A percentile compares a stretch with the other conserved stretches of the same genome.
These are phyloP conservation scores for Penicillium nucicola DNA, from an alignment of 495 filamentous ascomycete species.

Conservation along the genomic window DNA sequence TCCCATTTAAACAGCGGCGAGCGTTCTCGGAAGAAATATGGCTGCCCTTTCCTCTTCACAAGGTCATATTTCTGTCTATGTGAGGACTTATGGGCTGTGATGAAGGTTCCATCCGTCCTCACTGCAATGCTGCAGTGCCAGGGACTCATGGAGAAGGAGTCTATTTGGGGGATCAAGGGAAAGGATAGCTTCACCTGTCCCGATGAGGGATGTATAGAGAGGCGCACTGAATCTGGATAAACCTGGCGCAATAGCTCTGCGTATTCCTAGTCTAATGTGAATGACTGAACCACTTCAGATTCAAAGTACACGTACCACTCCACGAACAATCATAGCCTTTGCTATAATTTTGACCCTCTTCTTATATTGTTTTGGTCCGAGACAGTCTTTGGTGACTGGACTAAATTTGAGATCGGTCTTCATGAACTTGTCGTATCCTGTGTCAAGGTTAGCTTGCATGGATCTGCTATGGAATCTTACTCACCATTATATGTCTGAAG, in stretches of 20 bases:
- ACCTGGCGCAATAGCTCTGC: conserved; percentile 3
- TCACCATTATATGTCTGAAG: conserved; percentile 6
- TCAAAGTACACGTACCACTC: neutral
- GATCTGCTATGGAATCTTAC: neutral
- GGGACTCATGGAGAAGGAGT: conserved; percentile 5
- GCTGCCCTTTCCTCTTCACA: neutral
- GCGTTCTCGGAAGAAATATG: conserved; percentile 5
- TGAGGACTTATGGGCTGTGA: neutral
- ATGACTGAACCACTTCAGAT: too few species aligned
- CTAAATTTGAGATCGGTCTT: conserved; percentile 7
- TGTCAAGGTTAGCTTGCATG: neutral
- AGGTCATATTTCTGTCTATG: conserved; percentile 2
- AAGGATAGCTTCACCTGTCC: conserved; percentile 3
- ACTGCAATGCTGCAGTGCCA: conserved; percentile 9
- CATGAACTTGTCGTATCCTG: conserved; percentile 8
- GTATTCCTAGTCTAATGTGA: neutral
- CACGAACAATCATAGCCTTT: conserved; percentile 2
- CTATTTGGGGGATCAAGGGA: conserved; percentile 1
- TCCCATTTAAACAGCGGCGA: conserved; percentile 1
- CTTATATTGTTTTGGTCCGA: conserved; percentile 4
- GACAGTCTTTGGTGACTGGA: conserved; percentile 1
- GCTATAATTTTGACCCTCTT: conserved; percentile 6
- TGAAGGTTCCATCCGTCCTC: neutral
- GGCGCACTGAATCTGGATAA: conserved; percentile 4
- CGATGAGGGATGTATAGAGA: conserved; percentile 5